Percentiles rank a stretch among this genome's conserved stretches.
These are phyloP conservation scores for Neurospora sp. DNA, from an alignment of 2,329 filamentous ascomycete species.

Conservation along the genomic window DNA sequence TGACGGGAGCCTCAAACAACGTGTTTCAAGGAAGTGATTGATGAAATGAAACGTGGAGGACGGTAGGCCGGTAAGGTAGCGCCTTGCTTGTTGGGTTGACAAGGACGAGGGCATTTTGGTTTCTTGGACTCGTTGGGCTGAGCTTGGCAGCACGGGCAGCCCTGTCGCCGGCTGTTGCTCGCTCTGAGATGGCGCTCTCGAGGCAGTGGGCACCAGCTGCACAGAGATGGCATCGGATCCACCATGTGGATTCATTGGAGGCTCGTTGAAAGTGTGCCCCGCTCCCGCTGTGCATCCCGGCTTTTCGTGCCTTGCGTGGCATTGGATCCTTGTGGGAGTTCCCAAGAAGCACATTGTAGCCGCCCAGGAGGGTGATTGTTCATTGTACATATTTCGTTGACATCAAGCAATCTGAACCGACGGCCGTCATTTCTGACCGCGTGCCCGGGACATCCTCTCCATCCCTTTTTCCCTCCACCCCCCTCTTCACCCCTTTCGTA, in stretches of 20 bases:
- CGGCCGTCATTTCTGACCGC: neutral
- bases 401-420: neutral
- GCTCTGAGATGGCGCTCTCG: neutral
- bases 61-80: neutral
- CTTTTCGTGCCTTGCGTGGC: neutral
- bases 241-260: neutral
- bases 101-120: neutral
- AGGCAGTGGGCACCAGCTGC: neutral
- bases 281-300: neutral
- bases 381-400: neutral
- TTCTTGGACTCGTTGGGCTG: neutral
- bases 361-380: neutral
- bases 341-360: neutral
- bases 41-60: neutral
- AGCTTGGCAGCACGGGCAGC: neutral
- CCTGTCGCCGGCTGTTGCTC: neutral
- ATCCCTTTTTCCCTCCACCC: neutral
- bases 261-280: neutral
- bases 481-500: neutral
- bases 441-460: neutral
- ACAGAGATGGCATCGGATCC: neutral
- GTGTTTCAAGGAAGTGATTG: neutral
- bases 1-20: neutral
- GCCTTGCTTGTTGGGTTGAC: neutral
- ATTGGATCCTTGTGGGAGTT: neutral